Percentiles rank a stretch among this genome's conserved stretches.
phyloP scores from a whole-genome alignment of 2,329 filamentous ascomycete species.

The Venturia oleaginea region DNA sequence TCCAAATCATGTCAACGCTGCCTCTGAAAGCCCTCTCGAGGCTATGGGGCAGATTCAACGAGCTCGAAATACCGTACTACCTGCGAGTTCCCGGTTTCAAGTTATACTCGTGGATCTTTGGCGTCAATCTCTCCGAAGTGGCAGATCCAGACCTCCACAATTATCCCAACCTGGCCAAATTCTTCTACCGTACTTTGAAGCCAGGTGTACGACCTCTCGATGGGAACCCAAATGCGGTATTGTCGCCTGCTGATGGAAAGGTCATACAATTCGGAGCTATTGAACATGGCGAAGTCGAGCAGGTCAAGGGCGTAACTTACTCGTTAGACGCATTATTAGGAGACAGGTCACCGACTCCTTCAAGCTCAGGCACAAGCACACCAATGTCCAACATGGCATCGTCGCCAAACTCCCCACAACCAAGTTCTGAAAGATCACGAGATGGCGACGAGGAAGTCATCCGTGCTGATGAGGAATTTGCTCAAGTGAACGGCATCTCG shows the following conservation, averaged over 20 bases:
- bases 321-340: constrained; percentile 88
- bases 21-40: constrained; percentile 85
- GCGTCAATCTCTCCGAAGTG: constrained; percentile 82
- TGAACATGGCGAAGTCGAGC: constrained; percentile 88
- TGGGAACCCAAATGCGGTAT: constrained; percentile 65
- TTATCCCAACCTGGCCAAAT: constrained; percentile 88
- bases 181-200: constrained; percentile 94
- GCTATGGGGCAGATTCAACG: constrained; percentile 86
- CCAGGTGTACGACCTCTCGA: constrained; percentile 80
- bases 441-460: constrained; percentile 53
- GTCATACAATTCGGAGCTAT: constrained; percentile 89
- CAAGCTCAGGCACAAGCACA: constrained; percentile 44
- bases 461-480: constrained; percentile 82
- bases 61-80: constrained; percentile 78
- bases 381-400: constrained; percentile 25
- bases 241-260: constrained; percentile 84
- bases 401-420: constrained; percentile 29
- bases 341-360: constrained; percentile 39
- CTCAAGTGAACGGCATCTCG: constrained; percentile 84
- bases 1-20: constrained; percentile 87
- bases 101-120: constrained; percentile 82
- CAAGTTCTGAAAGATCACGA: constrained; percentile 24
- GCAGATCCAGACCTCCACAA: constrained; percentile 78
- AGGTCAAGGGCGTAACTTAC: constrained; percentile 98
- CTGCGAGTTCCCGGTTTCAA: constrained; percentile 84